These are phyloP conservation scores for Thelonectria olida DNA, from an alignment of 2,329 filamentous ascomycete species.

Conservation along the genomic window DNA sequence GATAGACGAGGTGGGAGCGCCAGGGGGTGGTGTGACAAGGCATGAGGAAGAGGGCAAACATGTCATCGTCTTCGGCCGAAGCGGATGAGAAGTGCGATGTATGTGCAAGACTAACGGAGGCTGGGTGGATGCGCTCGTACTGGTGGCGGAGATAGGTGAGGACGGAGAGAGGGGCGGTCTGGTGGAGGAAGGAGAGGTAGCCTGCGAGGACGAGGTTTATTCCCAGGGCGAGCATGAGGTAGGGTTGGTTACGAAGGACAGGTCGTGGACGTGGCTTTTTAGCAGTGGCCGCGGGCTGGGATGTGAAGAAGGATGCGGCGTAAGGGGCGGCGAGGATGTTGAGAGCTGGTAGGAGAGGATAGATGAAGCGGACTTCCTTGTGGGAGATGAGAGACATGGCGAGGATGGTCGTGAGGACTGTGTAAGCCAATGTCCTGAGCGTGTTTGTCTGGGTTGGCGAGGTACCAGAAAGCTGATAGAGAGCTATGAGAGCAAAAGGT, in stretches of 20 bases:
- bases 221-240: constrained; percentile 67
- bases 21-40: constrained; percentile 97
- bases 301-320: constrained; percentile 71
- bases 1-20: constrained; percentile 85
- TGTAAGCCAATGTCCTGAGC: constrained; percentile 59
- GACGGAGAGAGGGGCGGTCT: constrained; percentile 80
- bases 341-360: constrained; percentile 87
- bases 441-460: constrained; percentile 46
- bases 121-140: constrained; percentile 68
- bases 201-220: constrained; percentile 76
- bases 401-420: constrained; percentile 67
- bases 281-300: constrained; percentile 38
- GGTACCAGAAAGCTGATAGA: constrained; percentile 61
- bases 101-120: constrained; percentile 34
- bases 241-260: constrained; percentile 59
- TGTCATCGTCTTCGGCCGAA: constrained; percentile 48
- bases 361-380: constrained; percentile 98
- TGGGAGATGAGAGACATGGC: constrained; percentile 84
- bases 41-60: constrained; percentile 85
- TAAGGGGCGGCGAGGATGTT: constrained; percentile 80
- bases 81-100: constrained; percentile 36
- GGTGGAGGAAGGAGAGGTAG: constrained; percentile 81
- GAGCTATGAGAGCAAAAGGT: constrained; percentile 75
- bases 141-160: constrained; percentile 78
- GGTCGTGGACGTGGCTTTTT: constrained; percentile 40